Conservation (phyloP, 257 asterid species). For the Lantana camara region DNA sequence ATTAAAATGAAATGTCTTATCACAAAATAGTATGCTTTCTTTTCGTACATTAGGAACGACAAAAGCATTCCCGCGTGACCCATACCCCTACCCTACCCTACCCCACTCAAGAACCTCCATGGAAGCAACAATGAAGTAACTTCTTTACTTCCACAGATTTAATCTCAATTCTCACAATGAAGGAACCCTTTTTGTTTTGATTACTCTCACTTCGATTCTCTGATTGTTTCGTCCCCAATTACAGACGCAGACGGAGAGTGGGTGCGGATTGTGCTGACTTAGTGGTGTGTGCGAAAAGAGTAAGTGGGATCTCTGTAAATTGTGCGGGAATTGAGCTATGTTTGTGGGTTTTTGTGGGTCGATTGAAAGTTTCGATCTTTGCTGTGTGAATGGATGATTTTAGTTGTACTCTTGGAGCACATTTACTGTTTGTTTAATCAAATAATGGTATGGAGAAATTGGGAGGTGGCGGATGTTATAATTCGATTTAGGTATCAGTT, state of each 20-base stretch:
- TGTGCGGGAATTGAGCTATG: neutral
- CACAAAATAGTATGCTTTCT: no score
- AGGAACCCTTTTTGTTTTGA: neutral
- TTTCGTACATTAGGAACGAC: slow-evolving; percentile 2
- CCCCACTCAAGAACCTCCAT: neutral
- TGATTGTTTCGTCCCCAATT: neutral
- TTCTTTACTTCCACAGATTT: neutral
- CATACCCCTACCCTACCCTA: no score
- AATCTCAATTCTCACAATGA: neutral
- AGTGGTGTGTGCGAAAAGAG: neutral
- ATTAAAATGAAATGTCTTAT: neutral
- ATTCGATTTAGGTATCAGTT: no score
- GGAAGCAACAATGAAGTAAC: neutral
- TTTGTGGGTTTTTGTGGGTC: neutral
- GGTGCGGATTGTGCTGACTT: slow-evolving; percentile 14
- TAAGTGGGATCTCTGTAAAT: slow-evolving; percentile 17
- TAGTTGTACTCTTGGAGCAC: slow-evolving; percentile 1
- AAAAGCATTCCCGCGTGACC: slow-evolving; percentile 31
- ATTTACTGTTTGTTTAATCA: neutral
- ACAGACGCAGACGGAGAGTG: no score
- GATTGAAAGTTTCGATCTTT: neutral
- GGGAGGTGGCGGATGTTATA: neutral
- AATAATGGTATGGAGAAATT: neutral
- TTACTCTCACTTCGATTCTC: neutral
- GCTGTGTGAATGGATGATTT: neutral